phyloP scores from a whole-genome alignment of 495 filamentous ascomycete species.

The Penicillium bovifimosum region DNA sequence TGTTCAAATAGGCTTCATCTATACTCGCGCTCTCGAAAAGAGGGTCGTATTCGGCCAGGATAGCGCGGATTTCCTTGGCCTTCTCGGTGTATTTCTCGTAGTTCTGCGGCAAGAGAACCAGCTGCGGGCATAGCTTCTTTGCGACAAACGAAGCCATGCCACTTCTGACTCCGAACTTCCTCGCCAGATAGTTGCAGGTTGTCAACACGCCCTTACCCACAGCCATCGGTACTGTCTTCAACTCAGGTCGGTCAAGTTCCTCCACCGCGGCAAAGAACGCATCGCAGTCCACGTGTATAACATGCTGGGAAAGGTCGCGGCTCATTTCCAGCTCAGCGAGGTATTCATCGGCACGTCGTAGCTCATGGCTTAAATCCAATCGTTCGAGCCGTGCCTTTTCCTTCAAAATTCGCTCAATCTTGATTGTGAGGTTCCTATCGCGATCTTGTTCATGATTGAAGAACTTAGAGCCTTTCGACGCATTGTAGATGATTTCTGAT shows the following conservation, averaged over 20 bases:
- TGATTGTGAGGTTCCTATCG: constrained; percentile 77
- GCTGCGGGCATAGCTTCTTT: constrained; percentile 83
- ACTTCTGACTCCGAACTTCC: constrained; percentile 83
- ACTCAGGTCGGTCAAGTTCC: constrained; percentile 82
- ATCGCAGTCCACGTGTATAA: constrained; percentile 95
- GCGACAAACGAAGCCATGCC: constrained; percentile 97
- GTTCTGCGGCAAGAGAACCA: constrained; percentile 77
- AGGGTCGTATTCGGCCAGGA: constrained; percentile 81
- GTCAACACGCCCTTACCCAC: constrained; percentile 90
- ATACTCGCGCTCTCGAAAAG: constrained; percentile 89
- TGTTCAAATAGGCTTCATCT: constrained; percentile 95
- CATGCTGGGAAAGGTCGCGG: constrained; percentile 75
- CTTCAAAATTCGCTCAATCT: constrained; percentile 74
- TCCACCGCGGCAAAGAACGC: constrained; percentile 97
- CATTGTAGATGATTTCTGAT: constrained; percentile 96
- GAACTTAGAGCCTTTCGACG: constrained; percentile 93
- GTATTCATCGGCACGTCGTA: constrained; percentile 73
- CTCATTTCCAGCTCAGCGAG: constrained; percentile 70
- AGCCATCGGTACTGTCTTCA: constrained; percentile 85
- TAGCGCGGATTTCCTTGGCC: constrained; percentile 76
- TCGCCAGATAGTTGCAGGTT: constrained; percentile 90
- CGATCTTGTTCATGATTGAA: constrained; percentile 85
- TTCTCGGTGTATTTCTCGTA: constrained; percentile 91
- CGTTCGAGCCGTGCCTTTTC: constrained; percentile 73
- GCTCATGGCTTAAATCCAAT: constrained; percentile 65